Conservation (phyloP, 169 alveolate genomes). For the Eimeria maxima region DNA sequence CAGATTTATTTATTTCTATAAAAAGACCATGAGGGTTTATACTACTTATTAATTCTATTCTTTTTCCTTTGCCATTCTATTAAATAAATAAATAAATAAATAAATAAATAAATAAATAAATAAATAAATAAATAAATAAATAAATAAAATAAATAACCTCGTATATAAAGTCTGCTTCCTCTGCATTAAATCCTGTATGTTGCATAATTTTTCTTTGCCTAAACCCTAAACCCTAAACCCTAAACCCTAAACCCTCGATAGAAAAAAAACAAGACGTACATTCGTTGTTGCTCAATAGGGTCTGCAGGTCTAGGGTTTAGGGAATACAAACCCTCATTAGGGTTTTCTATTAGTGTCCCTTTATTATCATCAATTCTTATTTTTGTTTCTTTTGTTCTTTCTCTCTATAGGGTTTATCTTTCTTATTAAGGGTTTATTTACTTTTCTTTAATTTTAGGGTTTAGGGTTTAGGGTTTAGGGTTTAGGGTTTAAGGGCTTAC, state of each 20-base stretch:
- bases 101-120: background rate
- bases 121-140: no score
- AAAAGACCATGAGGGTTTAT: conserved; percentile 10
- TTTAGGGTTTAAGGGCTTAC: background rate
- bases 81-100: background rate
- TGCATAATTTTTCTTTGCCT: conserved; percentile 61
- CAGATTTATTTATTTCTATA: no score
- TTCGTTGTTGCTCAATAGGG: conserved; percentile 40
- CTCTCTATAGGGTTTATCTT: background rate
- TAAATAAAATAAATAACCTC: background rate
- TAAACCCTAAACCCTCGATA: background rate
- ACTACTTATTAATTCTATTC: conserved; percentile 10
- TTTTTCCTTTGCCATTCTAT: background rate
- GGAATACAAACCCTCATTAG: background rate
- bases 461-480: no score
- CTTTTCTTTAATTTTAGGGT: no score
- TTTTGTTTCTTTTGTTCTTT: background rate
- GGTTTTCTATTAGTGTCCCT: background rate
- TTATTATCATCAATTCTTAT: conserved; percentile 15
- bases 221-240: background rate
- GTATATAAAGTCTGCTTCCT: background rate
- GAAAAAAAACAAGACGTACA: background rate
- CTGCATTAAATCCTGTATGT: conserved; percentile 12
- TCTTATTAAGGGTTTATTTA: no score
- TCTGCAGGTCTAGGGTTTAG: conserved; percentile 5